These are phyloP conservation scores for Candida pini DNA, from an alignment of 805 yeast species.

Conservation along the genomic window DNA sequence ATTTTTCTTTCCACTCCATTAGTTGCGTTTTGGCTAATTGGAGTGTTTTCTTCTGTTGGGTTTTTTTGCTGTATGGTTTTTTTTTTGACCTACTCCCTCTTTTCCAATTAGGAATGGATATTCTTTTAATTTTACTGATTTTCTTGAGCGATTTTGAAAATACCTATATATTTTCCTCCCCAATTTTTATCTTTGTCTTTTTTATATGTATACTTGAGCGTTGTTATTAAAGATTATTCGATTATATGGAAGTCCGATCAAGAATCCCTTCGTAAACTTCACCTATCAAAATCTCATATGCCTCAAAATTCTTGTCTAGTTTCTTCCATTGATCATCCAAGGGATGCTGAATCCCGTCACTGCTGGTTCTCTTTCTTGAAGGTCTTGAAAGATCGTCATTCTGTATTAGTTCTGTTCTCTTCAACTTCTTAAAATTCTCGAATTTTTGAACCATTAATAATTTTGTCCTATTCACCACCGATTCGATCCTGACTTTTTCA, in stretches of 20 bases:
- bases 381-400: constrained; percentile 7
- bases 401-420: constrained; percentile 3
- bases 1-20: no score
- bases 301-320: constrained; percentile 3
- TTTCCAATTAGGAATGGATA: no score
- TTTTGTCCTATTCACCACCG: constrained; percentile 28
- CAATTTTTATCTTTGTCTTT: background rate
- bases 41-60: no score
- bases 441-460: constrained; percentile 23
- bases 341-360: background rate
- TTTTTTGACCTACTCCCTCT: no score
- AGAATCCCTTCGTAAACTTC: constrained; percentile 32
- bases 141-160: background rate
- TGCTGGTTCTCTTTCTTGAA: constrained; percentile 3
- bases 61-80: no score
- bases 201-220: background rate
- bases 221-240: no score
- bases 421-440: constrained; percentile 20
- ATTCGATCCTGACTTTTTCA: constrained; percentile 29
- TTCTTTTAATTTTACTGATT: no score
- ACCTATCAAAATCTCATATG: constrained; percentile 26
- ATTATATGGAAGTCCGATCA: constrained; percentile 28
- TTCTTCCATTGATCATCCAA: background rate
- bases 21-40: no score
- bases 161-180: background rate